Evolutionary conservation across 179 eudicot genomes (phyloP).

Genomic region (Carnegiea gigantea): DNA sequence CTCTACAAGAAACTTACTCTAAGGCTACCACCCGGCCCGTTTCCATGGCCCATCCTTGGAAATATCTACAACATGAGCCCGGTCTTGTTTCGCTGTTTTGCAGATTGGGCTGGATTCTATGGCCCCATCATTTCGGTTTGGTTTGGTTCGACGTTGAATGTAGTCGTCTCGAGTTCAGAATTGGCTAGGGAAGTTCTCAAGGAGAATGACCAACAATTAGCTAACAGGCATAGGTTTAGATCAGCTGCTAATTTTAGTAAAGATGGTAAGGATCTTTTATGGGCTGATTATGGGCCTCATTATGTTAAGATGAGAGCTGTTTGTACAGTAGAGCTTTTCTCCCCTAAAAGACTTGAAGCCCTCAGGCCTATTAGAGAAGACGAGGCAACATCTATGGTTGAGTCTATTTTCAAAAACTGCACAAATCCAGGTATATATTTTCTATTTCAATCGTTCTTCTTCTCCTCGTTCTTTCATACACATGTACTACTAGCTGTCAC

Average conservation of each 20-base stretch:
- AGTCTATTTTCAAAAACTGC: slow-evolving; percentile 48
- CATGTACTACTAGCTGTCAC: background rate
- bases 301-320: slow-evolving; percentile 42
- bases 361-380: slow-evolving; percentile 68
- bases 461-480: too few relatives aligned
- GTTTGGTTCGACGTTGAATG: slow-evolving; percentile 35
- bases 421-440: slow-evolving; percentile 40
- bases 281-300: slow-evolving; percentile 50
- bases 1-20: slow-evolving; percentile 29
- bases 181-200: slow-evolving; percentile 42
- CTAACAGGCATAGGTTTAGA: slow-evolving; percentile 33
- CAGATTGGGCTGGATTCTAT: slow-evolving; percentile 24
- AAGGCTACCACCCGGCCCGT: slow-evolving; percentile 47
- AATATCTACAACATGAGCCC: slow-evolving; percentile 22
- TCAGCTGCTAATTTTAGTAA: slow-evolving; percentile 19
- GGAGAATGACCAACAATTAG: slow-evolving; percentile 43
- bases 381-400: slow-evolving; percentile 63
- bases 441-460: background rate
- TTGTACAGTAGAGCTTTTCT: slow-evolving; percentile 47
- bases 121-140: slow-evolving; percentile 41
- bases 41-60: slow-evolving; percentile 35
- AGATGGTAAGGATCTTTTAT: slow-evolving; percentile 30
- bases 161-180: slow-evolving; percentile 32
- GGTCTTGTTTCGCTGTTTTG: slow-evolving; percentile 20
- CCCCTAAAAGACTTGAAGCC: slow-evolving; percentile 64